Conservation (phyloP, 2,329 filamentous ascomycete species). For the Pseudogymnoascus sp. region DNA sequence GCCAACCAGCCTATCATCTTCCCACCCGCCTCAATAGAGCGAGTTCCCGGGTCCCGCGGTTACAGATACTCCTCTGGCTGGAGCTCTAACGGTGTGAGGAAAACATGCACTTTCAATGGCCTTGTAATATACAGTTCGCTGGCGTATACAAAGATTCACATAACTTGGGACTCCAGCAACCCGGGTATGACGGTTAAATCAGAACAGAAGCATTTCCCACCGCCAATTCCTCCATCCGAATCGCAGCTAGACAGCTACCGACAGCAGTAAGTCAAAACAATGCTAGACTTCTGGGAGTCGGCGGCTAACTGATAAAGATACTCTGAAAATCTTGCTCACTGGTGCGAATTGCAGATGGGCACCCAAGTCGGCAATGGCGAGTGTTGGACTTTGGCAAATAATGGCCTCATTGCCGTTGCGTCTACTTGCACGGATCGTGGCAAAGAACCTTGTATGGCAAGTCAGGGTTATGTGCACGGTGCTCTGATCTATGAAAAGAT, state of each 20-base stretch:
- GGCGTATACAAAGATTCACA: conserved; percentile 28
- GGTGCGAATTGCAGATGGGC: conserved; percentile 26
- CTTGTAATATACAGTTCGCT: conserved; percentile 29
- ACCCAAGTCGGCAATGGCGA: conserved; percentile 31
- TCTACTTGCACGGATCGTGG: conserved; percentile 18
- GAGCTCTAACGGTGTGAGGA: conserved; percentile 21
- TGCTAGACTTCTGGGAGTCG: background rate
- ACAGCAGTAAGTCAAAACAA: conserved; percentile 15
- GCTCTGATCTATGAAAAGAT: conserved; percentile 27
- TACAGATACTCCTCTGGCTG: conserved; percentile 19
- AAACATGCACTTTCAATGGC: conserved; percentile 26
- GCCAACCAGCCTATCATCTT: conserved; percentile 23
- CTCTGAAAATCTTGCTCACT: conserved; percentile 26
- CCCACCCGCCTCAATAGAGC: conserved; percentile 20
- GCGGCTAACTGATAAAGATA: conserved; percentile 21
- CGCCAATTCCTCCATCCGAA: conserved; percentile 21
- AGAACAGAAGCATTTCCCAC: conserved; percentile 28
- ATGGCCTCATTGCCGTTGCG: conserved; percentile 26
- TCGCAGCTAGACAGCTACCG: conserved; percentile 20
- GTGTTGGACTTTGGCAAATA: conserved; percentile 32
- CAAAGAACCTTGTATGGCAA: conserved; percentile 27
- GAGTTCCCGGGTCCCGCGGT: conserved; percentile 15
- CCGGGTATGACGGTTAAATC: conserved; percentile 27
- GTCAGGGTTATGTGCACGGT: conserved; percentile 28
- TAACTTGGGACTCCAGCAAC: conserved; percentile 30